Conservation (phyloP, 495 filamentous ascomycete genomes). For the Xylaria castorea region DNA sequence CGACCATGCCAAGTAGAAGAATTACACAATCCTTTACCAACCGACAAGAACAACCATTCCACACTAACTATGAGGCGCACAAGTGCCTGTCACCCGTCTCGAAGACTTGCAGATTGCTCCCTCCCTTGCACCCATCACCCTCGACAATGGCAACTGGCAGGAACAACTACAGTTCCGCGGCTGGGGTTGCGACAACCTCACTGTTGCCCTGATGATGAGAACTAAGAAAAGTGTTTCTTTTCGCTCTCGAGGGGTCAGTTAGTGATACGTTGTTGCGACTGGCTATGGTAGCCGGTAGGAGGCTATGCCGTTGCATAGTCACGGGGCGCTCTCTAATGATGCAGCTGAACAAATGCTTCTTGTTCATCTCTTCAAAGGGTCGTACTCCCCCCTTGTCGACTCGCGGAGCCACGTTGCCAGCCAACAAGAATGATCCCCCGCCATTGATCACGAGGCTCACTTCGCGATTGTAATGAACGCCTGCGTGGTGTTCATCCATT, state of each 20-base stretch:
- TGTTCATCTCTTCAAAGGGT: too few species aligned
- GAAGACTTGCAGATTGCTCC: not conserved
- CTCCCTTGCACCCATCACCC: too few species aligned
- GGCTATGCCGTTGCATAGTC: constrained; percentile 33
- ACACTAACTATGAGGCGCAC: too few species aligned
- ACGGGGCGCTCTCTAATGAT: constrained; percentile 13
- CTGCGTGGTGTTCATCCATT: not conserved
- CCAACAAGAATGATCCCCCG: too few species aligned
- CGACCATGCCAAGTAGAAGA: constrained; percentile 10
- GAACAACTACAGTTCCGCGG: too few species aligned
- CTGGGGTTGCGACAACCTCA: too few species aligned
- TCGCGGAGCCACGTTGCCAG: too few species aligned
- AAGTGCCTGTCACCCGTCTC: not conserved
- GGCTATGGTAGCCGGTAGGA: constrained; percentile 1
- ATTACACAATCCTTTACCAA: constrained; percentile 19
- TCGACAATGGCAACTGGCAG: too few species aligned
- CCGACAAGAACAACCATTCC: not conserved
- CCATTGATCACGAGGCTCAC: too few species aligned
- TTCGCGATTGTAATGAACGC: constrained; percentile 16
- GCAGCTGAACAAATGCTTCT: too few species aligned
- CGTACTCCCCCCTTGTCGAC: too few species aligned
- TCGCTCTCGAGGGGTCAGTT: not conserved
- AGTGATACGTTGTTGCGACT: not conserved
- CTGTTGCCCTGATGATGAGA: not conserved
- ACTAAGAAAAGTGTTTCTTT: not conserved